These are phyloP conservation scores for Cyclotella choctawhatcheeana DNA, from an alignment of 108 stramenopile species.

Conservation along the genomic window DNA sequence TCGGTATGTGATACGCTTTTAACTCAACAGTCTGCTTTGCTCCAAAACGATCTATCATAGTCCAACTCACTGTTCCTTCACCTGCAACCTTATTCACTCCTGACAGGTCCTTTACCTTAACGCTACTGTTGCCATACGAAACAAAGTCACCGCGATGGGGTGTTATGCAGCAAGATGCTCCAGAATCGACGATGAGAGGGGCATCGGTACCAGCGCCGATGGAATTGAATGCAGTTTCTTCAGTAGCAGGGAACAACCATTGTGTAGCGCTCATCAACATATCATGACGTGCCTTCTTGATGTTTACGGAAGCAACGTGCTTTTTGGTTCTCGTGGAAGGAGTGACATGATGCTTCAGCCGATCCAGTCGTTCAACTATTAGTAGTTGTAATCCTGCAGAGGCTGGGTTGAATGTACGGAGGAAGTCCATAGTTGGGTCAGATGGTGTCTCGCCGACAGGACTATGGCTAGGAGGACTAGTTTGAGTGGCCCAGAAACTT, in stretches of 20 bases:
- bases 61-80: not conserved
- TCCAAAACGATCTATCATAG: not conserved
- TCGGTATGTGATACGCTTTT: not conserved
- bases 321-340: not conserved
- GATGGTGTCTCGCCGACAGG: too few species aligned
- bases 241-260: not conserved
- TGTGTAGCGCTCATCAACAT: not conserved
- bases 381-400: not conserved
- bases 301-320: not conserved
- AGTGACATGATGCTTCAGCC: not conserved
- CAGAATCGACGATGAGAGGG: slow-evolving; percentile 5
- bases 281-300: not conserved
- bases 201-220: not conserved
- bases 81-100: not conserved
- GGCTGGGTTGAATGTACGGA: not conserved
- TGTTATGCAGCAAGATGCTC: slow-evolving; percentile 1
- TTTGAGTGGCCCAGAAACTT: too few species aligned
- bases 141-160: not conserved
- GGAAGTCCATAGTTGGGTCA: too few species aligned
- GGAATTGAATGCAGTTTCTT: not conserved
- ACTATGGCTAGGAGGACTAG: too few species aligned
- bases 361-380: not conserved
- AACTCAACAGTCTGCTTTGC: not conserved
- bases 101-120: not conserved
- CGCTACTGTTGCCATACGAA: not conserved